Evolutionary conservation across 345 rosid genomes (phyloP), one percentile per base, ranked within the genome.

Genomic region (Raphanus raphanistrum): DNA sequence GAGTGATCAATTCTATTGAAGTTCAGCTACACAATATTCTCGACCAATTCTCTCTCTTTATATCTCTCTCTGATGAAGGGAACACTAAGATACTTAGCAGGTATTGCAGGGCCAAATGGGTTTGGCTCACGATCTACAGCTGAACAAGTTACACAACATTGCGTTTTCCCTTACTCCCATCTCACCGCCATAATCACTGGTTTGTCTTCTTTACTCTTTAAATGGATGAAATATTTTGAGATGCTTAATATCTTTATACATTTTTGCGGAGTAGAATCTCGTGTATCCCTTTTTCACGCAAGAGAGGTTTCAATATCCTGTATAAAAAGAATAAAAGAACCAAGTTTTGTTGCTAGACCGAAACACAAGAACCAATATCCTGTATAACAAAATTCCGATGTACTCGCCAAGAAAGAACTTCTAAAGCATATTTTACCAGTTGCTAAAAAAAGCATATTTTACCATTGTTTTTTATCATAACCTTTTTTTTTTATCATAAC

Each of bases 61-160:
- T 35, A 48, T 13, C 6, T 58, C 31, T 25, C 31, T 21, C 12
- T 25, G 15, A 94, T 94, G 98, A 94, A 92, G 84, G 93, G 83
- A 77, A 84, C 95, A 28, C 68, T 90, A 13, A 87, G 77, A 72
- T 94, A 94, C 84, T 82, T 94, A 16, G 95, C 97, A 50, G 97
- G 97, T 64, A 86, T 89, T 77, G 93, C 95, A 35, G 98, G 97
- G n/a, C 91, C 98, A 11, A 94, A 95, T 71, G 98, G 97, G 43
- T 92, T 83, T 86, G 97, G 98, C 83, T 94, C 98, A 9, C 90
- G 85, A 58, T 84, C 98, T 21, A 92, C 97, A 6, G 97, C 98
- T 66, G 92, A 92, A 41, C 89, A 88, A 84, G 97, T 92, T 71
- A 84, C 91, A 26, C 78, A 80, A 41, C 76, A 81, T 70, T 83